Conservation (phyloP, 2,329 filamentous ascomycete genomes). For the Microcyclospora pomicola region DNA sequence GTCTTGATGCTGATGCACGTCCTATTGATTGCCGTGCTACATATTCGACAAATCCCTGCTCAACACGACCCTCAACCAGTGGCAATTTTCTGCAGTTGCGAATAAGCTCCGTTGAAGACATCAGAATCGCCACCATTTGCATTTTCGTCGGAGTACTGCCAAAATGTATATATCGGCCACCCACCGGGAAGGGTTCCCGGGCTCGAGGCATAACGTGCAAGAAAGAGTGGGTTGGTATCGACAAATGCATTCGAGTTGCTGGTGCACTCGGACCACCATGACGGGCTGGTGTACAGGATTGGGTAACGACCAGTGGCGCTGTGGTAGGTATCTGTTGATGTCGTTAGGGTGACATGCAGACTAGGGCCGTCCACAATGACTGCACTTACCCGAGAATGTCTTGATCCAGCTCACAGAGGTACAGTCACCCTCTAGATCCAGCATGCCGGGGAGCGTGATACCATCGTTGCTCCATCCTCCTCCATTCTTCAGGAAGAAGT, state of each 20-base stretch:
- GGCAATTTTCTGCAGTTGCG: constrained; percentile 23
- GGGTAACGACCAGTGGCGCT: constrained; percentile 34
- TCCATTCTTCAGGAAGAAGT: constrained; percentile 39
- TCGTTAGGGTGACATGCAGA: too few species aligned
- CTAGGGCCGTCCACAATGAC: too few species aligned
- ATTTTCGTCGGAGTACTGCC: constrained; percentile 39
- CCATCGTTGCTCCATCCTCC: constrained; percentile 42
- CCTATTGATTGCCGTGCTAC: too few species aligned
- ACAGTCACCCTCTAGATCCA: constrained; percentile 41
- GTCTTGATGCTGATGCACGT: too few species aligned
- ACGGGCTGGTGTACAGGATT: constrained; percentile 39
- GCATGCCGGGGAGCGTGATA: constrained; percentile 43
- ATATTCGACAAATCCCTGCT: too few species aligned
- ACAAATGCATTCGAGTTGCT: constrained; percentile 36
- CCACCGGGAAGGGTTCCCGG: constrained; percentile 19
- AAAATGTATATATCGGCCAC: constrained; percentile 41
- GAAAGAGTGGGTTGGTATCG: constrained; percentile 12
- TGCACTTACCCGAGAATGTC: constrained; percentile 29
- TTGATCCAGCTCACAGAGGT: constrained; percentile 37
- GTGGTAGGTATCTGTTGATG: constrained; percentile 31
- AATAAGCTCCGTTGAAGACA: constrained; percentile 35
- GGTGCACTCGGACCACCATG: constrained; percentile 43
- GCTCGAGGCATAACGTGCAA: constrained; percentile 17
- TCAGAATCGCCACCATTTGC: constrained; percentile 41
- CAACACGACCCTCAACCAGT: constrained; percentile 7